phyloP scores from a whole-genome alignment of 768 basidiomycete species.

The Porpolomopsis calyptriformis region DNA sequence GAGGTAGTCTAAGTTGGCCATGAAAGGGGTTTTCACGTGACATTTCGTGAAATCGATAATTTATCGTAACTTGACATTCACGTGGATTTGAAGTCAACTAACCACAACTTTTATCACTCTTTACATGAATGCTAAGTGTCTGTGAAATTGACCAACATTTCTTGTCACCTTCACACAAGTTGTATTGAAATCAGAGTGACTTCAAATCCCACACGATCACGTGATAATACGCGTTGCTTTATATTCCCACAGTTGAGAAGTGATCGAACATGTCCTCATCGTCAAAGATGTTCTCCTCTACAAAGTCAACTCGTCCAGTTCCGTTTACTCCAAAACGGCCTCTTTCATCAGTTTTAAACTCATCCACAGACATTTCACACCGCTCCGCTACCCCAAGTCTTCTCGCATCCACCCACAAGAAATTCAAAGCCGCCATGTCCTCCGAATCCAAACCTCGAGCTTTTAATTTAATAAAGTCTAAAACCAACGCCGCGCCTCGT shows the following conservation, averaged over 20 bases:
- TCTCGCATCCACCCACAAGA: constrained; percentile 41
- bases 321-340: constrained; percentile 51
- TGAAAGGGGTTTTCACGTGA: constrained; percentile 8
- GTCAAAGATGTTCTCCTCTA: constrained; percentile 22
- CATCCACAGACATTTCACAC: constrained; percentile 26
- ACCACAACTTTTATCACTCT: too few relatives aligned
- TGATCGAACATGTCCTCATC: background rate
- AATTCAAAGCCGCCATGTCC: constrained; percentile 48
- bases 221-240: background rate
- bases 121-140: too few relatives aligned
- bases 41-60: too few relatives aligned
- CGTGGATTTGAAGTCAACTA: too few relatives aligned
- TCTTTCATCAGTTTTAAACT: constrained; percentile 20
- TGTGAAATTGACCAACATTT: too few relatives aligned
- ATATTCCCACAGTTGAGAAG: background rate
- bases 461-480: constrained; percentile 5
- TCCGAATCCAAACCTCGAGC: constrained; percentile 25
- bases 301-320: constrained; percentile 28
- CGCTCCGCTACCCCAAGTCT: constrained; percentile 28
- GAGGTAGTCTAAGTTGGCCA: constrained; percentile 44
- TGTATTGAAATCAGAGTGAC: too few relatives aligned
- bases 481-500: constrained; percentile 27
- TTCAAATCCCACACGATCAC: too few relatives aligned
- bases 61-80: too few relatives aligned
- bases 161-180: too few relatives aligned